Base-by-base conservation (phyloP, 2,329 filamentous ascomycete species). In the Sphaerulina vaccinii region DNA sequence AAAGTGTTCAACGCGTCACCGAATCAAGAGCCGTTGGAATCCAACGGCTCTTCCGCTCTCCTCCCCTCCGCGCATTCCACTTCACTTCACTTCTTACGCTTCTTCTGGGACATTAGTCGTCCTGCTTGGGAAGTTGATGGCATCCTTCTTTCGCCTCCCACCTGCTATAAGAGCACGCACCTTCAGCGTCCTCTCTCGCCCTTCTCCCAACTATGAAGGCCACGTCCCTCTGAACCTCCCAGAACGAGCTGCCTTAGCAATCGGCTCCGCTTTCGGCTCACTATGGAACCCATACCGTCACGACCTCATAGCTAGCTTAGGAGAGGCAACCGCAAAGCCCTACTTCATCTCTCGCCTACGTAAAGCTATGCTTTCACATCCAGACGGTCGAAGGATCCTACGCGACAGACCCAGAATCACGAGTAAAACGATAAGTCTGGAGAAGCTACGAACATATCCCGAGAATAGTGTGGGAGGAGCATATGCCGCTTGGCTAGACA, bases 311-410 rank as follows among this genome's bases (percentile, higher is more conserved):
- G 93, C 93, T 27, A 83, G 90, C 27, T 82, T 95, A n/a, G 92
- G 91, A 67, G 93, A 99, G 77, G 85, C 91, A 22, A 97, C 93
- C 2, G 90, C 91, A 18, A 90, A 91, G 8, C 93, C 93, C 10
- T 96, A 90, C 79, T 96, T 97, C 75, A 91, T 96, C 71, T 83
- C 88, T 72, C 88, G 89, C 51, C 88, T 99, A 16, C 90, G 90
- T 60, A 83, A 92, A 68, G 88, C 87, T 57, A 99, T 99, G 93
- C 88, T 99, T 49, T 75, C 83, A 22, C 78, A 85, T 59, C 79
- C 88, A 1, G 95, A 89, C 0, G 93, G 93, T 51, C 87, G 93
- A 1, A 86, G 90, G 43, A 96, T 99, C 69, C 84, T 99, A 57
- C 88, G 88, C 58, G 88, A 93, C 63, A 85, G 90, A 10, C 93